Conservation (phyloP, 2,329 filamentous ascomycete genomes). For the Sporothrix protearum region DNA sequence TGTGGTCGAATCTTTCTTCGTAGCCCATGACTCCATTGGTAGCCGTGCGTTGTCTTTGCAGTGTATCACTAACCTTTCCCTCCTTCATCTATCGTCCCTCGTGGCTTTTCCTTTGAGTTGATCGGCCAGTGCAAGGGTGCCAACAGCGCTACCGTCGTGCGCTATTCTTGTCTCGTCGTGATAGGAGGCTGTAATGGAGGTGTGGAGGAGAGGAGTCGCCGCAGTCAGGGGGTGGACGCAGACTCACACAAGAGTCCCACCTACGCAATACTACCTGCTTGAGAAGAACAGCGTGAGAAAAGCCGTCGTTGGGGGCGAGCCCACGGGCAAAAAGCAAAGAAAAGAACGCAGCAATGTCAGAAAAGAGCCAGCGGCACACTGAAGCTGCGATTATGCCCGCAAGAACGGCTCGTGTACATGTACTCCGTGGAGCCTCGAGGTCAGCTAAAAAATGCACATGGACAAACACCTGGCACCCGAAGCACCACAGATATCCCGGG, state of each 20-base stretch:
- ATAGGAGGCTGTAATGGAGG: conserved; percentile 4
- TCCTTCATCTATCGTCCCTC: background rate
- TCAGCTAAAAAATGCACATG: no score
- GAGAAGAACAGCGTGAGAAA: background rate
- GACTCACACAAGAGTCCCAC: background rate
- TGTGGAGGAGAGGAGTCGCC: conserved; percentile 4
- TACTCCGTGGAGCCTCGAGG: background rate
- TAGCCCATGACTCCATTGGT: background rate
- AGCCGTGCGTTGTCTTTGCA: background rate
- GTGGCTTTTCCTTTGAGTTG: background rate
- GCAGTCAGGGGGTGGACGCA: background rate
- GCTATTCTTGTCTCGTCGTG: background rate
- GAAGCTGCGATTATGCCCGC: background rate
- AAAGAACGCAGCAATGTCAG: background rate
- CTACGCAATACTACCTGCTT: background rate
- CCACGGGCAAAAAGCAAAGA: background rate
- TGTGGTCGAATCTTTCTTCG: background rate
- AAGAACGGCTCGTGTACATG: background rate
- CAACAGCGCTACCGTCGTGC: background rate
- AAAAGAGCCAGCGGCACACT: background rate
- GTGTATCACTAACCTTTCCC: background rate
- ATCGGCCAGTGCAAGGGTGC: background rate
- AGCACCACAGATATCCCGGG: conserved; percentile 7
- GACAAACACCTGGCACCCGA: no score
- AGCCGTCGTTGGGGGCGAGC: background rate